Conservation (phyloP, 805 yeast species). For the Saccharomycopsis schoenii region DNA sequence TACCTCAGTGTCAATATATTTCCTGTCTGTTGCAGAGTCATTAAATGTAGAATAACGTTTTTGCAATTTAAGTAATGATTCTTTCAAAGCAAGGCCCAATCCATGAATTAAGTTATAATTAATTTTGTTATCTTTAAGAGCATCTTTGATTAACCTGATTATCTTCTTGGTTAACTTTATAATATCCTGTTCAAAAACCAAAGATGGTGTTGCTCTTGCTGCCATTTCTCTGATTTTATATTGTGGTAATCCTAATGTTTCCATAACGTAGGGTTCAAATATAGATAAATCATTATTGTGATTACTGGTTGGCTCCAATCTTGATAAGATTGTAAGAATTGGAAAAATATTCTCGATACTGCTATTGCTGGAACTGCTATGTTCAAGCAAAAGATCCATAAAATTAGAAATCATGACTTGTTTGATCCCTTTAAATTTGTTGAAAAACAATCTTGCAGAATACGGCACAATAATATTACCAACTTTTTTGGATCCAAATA, state of each 20-base stretch:
- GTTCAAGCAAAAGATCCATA: constrained; percentile 22
- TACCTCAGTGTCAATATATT: constrained; percentile 10
- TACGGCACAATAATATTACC: constrained; percentile 26
- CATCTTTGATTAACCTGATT: background rate
- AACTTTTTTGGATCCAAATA: constrained; percentile 49
- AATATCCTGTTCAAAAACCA: constrained; percentile 28
- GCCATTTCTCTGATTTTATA: constrained; percentile 92
- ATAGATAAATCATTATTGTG: constrained; percentile 38
- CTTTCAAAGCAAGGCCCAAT: constrained; percentile 37
- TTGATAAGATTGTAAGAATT: constrained; percentile 58
- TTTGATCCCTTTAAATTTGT: constrained; percentile 46
- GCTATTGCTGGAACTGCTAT: constrained; percentile 17
- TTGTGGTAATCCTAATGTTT: constrained; percentile 39
- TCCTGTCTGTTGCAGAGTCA: background rate
- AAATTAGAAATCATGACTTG: constrained; percentile 38
- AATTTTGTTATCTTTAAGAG: constrained; percentile 19
- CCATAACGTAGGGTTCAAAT: constrained; percentile 39
- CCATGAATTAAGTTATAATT: constrained; percentile 49
- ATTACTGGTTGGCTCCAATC: constrained; percentile 53
- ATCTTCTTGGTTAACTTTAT: constrained; percentile 22
- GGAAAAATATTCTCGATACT: constrained; percentile 61
- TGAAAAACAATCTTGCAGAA: constrained; percentile 63
- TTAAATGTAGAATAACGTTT: background rate
- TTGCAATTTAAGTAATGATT: constrained; percentile 20
- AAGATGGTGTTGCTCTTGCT: constrained; percentile 53